Evolutionary conservation across 257 asterid genomes (phyloP), one percentile per base, ranked within the genome.

Genomic region (Nicotiana obtusifolia): DNA sequence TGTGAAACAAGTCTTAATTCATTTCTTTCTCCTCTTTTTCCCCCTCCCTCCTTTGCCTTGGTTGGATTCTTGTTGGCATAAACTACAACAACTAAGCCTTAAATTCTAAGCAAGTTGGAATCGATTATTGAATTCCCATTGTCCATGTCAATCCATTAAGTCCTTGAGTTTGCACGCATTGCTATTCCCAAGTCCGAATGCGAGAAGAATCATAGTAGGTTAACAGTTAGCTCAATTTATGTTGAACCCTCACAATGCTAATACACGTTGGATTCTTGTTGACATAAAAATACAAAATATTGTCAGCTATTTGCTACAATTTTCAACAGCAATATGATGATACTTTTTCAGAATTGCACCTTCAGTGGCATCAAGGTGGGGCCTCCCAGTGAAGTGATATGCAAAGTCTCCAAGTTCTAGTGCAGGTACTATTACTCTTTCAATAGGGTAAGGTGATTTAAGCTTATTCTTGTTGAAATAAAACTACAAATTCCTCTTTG

Each of bases 341-440:
- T 80, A 41, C 60, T 61, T 71, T 81, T 60, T 68, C 64, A 54
- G 82, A 84, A 28, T 76, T 81, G 81, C 82, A 61, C 84, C 86
- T 82, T 79, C 41, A 85, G 84, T 85, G 86, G 87, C 75, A 24
- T 78, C n/a, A 37, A 82, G 61, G 80, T 81, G 87, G 90, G 91
- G 35, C 85, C 88, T 87, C 76, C 88, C 88, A 85, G 84, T 81
- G 57, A 71, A 24, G 49, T 83, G 60, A 81, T 64, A 26, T 66
- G 67, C 69, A 14, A 85, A 64, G 71, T 30, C 77, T 78, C 73
- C 33, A 41, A 75, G 31, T 69, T 77, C 68, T 81, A 87, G 90
- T 89, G 93, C 89, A 83, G 13, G 3, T 44, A 83, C 87, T 82
- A 78, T 84, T 84, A 78, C 82, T 65, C 79, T 52, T 52, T 60